These are phyloP conservation scores for Micractinium sp. DNA, from an alignment of 139 green algal genomes.

Conservation along the genomic window DNA sequence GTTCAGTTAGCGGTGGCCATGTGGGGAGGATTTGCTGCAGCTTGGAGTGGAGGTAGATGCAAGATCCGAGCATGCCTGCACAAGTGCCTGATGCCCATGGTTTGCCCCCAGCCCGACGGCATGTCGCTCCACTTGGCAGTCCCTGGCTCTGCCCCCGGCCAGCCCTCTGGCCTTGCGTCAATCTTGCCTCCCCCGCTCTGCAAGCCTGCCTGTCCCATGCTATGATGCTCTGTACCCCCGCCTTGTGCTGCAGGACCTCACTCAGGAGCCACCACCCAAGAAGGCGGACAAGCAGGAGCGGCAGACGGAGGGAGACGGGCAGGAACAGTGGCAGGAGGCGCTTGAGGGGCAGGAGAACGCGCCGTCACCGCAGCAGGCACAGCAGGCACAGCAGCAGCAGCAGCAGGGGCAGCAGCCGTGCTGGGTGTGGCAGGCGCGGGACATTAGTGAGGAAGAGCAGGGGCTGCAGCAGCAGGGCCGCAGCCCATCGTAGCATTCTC, in stretches of 20 bases:
- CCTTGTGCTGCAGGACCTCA: constrained; percentile 11
- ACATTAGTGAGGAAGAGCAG: not conserved
- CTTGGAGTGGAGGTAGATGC: too few relatives aligned
- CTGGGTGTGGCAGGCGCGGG: not conserved
- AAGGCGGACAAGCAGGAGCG: not conserved
- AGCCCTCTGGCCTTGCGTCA: too few relatives aligned
- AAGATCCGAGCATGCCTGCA: not conserved
- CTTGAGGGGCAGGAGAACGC: not conserved
- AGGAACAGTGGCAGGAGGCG: not conserved
- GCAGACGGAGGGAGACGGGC: not conserved
- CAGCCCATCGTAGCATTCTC: too few relatives aligned
- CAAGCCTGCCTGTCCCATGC: too few relatives aligned
- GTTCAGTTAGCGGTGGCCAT: not conserved
- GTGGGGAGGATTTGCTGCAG: not conserved
- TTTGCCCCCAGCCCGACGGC: not conserved
- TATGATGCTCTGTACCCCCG: not conserved
- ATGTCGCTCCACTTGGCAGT: too few relatives aligned
- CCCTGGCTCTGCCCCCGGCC: too few relatives aligned
- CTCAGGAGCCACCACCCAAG: not conserved
- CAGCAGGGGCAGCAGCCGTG: not conserved
- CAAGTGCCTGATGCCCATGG: not conserved
- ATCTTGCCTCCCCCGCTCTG: not conserved
- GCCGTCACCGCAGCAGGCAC: not conserved
- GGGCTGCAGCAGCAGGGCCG: not conserved
- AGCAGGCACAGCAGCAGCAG: not conserved